These are phyloP conservation scores for Hypseocharis bilobata DNA, from an alignment of 441 rosid genomes.

Conservation along the genomic window DNA sequence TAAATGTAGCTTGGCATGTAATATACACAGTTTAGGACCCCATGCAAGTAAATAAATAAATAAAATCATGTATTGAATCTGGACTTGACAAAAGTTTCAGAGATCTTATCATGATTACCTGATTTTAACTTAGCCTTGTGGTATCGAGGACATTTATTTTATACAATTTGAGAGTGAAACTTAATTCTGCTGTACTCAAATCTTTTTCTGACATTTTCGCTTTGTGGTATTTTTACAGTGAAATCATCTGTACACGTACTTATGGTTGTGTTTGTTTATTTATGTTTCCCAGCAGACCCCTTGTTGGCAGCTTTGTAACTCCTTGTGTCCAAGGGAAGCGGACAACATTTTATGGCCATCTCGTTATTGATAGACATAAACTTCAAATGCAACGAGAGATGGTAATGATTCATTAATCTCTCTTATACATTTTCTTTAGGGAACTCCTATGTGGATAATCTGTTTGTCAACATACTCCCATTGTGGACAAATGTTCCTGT, in stretches of 20 bases:
- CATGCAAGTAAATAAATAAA: too few relatives aligned
- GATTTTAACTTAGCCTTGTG: too few relatives aligned
- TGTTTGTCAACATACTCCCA: background rate
- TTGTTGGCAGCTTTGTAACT: slow-evolving; percentile 51
- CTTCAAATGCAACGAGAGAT: slow-evolving; percentile 44
- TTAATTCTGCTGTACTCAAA: background rate
- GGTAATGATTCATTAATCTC: slow-evolving; percentile 24
- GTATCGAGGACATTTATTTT: too few relatives aligned
- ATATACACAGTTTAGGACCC: too few relatives aligned
- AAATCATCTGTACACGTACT: slow-evolving; percentile 3
- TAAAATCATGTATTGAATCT: too few relatives aligned
- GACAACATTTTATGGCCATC: slow-evolving; percentile 54
- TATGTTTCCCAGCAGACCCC: slow-evolving; percentile 44
- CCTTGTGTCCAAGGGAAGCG: slow-evolving; percentile 44
- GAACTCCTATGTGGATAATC: background rate
- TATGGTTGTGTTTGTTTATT: background rate
- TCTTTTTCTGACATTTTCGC: background rate
- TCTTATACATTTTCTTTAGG: background rate
- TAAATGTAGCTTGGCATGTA: too few relatives aligned
- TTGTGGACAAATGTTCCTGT: background rate
- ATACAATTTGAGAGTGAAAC: background rate
- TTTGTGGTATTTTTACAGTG: slow-evolving; percentile 6
- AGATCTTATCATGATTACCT: background rate
- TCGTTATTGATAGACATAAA: slow-evolving; percentile 37
- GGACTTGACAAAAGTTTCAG: too few relatives aligned